Evolutionary conservation across 1,284 basidiomycete species (phyloP).

Genomic region (Mycena sp.): DNA sequence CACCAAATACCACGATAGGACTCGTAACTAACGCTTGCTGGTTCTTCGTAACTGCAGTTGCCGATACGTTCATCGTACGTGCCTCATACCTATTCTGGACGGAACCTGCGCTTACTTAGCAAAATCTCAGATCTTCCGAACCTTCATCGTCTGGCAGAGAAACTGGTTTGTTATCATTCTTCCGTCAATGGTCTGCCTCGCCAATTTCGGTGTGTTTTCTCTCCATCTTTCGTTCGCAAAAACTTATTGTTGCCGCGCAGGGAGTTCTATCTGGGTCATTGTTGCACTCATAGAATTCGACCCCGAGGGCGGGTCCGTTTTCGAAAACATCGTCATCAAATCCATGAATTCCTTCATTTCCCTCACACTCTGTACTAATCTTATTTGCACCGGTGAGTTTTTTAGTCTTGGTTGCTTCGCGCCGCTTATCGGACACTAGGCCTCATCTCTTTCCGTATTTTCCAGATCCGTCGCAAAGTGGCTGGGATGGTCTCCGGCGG

Average conservation of each 20-base stretch:
- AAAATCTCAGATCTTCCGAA: background rate
- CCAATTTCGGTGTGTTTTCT: background rate
- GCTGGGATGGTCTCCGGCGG: slow-evolving; percentile 15
- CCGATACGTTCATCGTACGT: slow-evolving; percentile 8
- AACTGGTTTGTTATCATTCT: background rate
- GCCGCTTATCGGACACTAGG: slow-evolving; percentile 17
- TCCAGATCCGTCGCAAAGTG: slow-evolving; percentile 18
- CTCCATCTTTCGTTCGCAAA: too few relatives aligned
- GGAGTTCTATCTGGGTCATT: background rate
- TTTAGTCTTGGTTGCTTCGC: background rate
- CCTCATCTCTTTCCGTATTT: slow-evolving; percentile 7
- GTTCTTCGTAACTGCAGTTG: background rate
- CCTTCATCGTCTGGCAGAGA: slow-evolving; percentile 6
- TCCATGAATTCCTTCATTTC: background rate
- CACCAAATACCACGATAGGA: background rate
- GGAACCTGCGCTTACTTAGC: background rate
- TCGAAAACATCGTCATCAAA: background rate
- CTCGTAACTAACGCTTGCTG: background rate
- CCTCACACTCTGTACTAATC: slow-evolving; percentile 9
- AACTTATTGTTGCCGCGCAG: background rate
- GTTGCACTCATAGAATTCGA: background rate
- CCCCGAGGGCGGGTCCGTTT: background rate
- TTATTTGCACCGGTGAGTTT: background rate
- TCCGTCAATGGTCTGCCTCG: slow-evolving; percentile 1
- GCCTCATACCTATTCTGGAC: background rate